Base-by-base conservation (phyloP, 148 eudicot species). In the Rheum nobile region DNA sequence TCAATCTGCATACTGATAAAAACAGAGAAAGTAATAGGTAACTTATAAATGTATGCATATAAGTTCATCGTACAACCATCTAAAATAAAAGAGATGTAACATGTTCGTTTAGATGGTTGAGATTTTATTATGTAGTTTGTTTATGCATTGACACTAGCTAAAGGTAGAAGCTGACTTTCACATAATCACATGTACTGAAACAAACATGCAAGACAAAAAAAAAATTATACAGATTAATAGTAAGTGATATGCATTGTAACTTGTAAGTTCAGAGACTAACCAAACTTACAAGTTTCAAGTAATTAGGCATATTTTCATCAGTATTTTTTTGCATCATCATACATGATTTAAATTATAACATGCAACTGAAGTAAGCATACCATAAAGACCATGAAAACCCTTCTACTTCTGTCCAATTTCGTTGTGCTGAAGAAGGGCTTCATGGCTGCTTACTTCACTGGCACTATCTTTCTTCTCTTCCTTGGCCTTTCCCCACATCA, bases 401-500 rank as follows among this genome's bases (percentile, higher is more conserved):
- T 46, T 67, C 54, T 71, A 31, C 13, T 75, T 75, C 61, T 75
- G 82, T 28, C 80, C 83, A 43, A 69, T 46, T 14, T 74, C 44
- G 42, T 52, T 74, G 39, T 72, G 84, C 77, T 90, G 71, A 24
- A 92, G 87, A 22, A 91, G 87, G 24, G 76, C 46, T 44, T 75
- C 78, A 43, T 80, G 73, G 77, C 77, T 71, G 70, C 73, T 73
- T 10, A 8, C 22, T 46, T 65, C 76, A 69, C 54, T 46, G 34
- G 63, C 79, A 29, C 72, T 37, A 2, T 47, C 71, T 41, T 38
- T 73, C 80, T 85, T 83, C 47, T 67, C 74, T 76, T 91, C 98
- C 77, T 89, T 89, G 42, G 88, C 79, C 77, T 87, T 93, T 59
- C 97, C 97, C 98, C 98, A 93, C 88, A 93, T 88, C 43, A 90